Base-by-base conservation (phyloP, 179 eudicot genomes). In the Sideroxylon spinosum region DNA sequence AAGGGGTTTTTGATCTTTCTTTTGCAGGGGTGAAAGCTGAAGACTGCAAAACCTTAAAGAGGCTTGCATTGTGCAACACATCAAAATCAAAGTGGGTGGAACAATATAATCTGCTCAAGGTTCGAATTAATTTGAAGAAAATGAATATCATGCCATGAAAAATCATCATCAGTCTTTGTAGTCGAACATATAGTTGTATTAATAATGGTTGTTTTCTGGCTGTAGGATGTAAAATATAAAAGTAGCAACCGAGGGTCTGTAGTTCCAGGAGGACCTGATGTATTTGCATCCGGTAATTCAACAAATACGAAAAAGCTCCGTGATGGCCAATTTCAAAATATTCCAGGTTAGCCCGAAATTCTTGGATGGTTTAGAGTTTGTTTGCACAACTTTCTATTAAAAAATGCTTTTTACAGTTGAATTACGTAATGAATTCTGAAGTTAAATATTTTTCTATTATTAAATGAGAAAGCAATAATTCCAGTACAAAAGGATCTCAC, bases 81-180 rank as follows among this genome's bases (percentile, higher is more conserved):
- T 78, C 86, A 17, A 92, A 85, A 81, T 88, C 86, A 29, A 87
- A 88, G 82, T 95, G 96, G 99, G 87, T 93, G 84, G 94, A 92
- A 82, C 84, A 87, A 56, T 90, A 91, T 84, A 89, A 79, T 70
- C 75, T 73, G 57, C 87, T 92, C 77, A 88, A 93, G 99, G 99
- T 93, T 72, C 74, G 91, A 32, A 75, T 74, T 53, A 53, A 71
- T 22, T 19, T 71, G 44, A 56, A 52, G 37, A 26, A 6, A 25
- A 26, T 71, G 74, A 22, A 49, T 71, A 25, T 14, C 9, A 26
- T 53, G 6, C 14, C 37, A 69, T 71, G 32, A 50, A 25, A 71
- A 71, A 32, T 13, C 28, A 19, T n/a, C 62, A 50, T 14, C 55
- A 17, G 0, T 1, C 17, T 32, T 59, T 32, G 52, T 6, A 74